Evolutionary conservation across 139 green algal genomes (phyloP).

Genomic region (Chlamydomonas sp.): DNA sequence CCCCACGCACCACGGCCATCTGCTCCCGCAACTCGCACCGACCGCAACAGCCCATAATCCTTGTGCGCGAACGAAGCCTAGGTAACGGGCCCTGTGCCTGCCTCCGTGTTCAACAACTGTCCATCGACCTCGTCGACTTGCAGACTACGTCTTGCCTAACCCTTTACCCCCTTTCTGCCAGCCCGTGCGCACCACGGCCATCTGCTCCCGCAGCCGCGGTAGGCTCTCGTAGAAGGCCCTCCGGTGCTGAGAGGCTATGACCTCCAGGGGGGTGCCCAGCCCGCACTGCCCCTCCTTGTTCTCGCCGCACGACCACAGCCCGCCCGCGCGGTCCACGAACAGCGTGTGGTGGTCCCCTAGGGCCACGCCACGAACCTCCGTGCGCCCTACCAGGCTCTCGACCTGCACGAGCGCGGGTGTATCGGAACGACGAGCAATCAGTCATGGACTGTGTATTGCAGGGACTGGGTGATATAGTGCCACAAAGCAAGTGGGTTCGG

Average conservation of each 20-base stretch:
- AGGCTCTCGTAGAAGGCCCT: conserved; percentile 49
- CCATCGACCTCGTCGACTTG: too few relatives aligned
- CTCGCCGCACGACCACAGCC: conserved; percentile 64
- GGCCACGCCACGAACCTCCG: conserved; percentile 42
- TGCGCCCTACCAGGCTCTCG: conserved; percentile 66
- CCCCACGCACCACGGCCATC: not conserved
- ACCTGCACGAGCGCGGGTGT: conserved; percentile 31
- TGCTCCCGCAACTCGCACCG: too few relatives aligned
- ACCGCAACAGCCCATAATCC: too few relatives aligned
- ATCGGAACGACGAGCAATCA: not conserved
- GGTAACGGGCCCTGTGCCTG: too few relatives aligned
- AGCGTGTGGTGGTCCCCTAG: conserved; percentile 75
- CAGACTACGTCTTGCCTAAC: too few relatives aligned
- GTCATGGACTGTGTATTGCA: too few relatives aligned
- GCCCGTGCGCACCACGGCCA: not conserved
- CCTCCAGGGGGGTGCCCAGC: conserved; percentile 63
- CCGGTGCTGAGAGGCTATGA: conserved; percentile 63
- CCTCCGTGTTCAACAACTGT: too few relatives aligned
- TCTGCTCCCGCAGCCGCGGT: not conserved
- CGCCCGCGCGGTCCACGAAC: conserved; percentile 65
- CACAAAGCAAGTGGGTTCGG: too few relatives aligned
- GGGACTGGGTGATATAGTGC: too few relatives aligned
- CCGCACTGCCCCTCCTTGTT: conserved; percentile 75
- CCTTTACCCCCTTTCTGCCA: not conserved
- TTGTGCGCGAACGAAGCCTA: too few relatives aligned